These are phyloP conservation scores for Myxozyma melibiosi DNA, from an alignment of 805 yeast species.

Conservation along the genomic window DNA sequence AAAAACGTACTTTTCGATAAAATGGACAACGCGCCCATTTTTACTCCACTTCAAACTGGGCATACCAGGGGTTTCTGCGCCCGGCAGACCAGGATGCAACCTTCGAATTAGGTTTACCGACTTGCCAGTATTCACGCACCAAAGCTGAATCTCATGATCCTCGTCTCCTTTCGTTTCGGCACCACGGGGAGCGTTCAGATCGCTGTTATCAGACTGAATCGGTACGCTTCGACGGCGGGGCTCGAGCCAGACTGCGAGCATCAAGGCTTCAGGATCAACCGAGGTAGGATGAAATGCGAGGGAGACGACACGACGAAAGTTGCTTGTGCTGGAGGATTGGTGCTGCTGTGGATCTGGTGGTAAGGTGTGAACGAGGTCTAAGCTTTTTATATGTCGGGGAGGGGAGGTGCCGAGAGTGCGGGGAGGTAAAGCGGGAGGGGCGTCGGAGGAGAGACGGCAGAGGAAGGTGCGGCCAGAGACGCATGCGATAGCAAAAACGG, in stretches of 20 bases:
- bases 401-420: neutral
- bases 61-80: neutral
- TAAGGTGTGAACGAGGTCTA: conserved; percentile 15
- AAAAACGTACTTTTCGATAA: conserved; percentile 5
- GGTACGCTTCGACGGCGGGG: neutral
- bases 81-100: conserved; percentile 2
- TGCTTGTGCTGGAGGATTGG: neutral
- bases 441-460: conserved; percentile 7
- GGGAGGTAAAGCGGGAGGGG: too few species aligned
- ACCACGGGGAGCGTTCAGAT: neutral
- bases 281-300: conserved; percentile 33
- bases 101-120: conserved; percentile 30
- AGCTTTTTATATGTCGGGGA: neutral
- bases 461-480: conserved; percentile 22
- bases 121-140: conserved; percentile 27
- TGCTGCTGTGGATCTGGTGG: conserved; percentile 7
- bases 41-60: conserved; percentile 28
- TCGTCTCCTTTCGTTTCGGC: neutral
- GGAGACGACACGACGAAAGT: conserved; percentile 10
- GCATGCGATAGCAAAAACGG: conserved; percentile 27
- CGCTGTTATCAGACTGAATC: neutral
- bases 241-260: conserved; percentile 26
- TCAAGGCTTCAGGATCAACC: conserved; percentile 20
- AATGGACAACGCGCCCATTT: conserved; percentile 30
- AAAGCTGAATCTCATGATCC: conserved; percentile 24